Percentiles rank a stretch among this genome's conserved stretches.
phyloP scores from a whole-genome alignment of 2,329 filamentous ascomycete species.

The Aspergillus viridinutans region DNA sequence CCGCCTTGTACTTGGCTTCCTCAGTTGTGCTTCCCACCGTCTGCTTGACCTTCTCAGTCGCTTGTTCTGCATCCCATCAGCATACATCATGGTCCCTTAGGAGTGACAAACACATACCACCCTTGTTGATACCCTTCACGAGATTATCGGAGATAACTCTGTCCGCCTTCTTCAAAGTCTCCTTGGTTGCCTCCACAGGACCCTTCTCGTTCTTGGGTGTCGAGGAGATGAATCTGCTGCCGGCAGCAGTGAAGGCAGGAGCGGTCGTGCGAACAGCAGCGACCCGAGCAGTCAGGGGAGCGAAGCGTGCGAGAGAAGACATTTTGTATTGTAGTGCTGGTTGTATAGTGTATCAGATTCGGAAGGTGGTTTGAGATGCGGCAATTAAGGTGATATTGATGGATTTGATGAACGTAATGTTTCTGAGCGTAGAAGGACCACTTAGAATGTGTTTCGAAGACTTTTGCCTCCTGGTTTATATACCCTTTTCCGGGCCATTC shows the following conservation, averaged over 20 bases:
- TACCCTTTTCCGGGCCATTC: not conserved
- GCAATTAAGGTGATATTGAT: not conserved
- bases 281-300: constrained; percentile 25
- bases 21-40: constrained; percentile 39
- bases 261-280: constrained; percentile 10
- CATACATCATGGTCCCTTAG: not conserved
- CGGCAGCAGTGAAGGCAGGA: constrained; percentile 13
- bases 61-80: constrained; percentile 43
- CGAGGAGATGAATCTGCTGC: constrained; percentile 47
- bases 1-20: constrained; percentile 46
- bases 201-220: constrained; percentile 48
- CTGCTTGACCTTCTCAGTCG: constrained; percentile 43
- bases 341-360: not conserved
- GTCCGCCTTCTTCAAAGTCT: constrained; percentile 56
- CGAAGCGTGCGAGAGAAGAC: constrained; percentile 34
- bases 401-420: not conserved
- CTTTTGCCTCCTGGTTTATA: not conserved
- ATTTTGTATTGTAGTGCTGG: constrained; percentile 17
- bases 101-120: constrained; percentile 45
- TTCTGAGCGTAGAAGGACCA: not conserved
- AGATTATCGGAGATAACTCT: constrained; percentile 51
- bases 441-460: not conserved
- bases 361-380: not conserved
- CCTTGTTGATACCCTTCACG: constrained; percentile 60
- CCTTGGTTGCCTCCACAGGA: constrained; percentile 53